Conservation (phyloP, 345 rosid genomes). For the Pistacia vera region DNA sequence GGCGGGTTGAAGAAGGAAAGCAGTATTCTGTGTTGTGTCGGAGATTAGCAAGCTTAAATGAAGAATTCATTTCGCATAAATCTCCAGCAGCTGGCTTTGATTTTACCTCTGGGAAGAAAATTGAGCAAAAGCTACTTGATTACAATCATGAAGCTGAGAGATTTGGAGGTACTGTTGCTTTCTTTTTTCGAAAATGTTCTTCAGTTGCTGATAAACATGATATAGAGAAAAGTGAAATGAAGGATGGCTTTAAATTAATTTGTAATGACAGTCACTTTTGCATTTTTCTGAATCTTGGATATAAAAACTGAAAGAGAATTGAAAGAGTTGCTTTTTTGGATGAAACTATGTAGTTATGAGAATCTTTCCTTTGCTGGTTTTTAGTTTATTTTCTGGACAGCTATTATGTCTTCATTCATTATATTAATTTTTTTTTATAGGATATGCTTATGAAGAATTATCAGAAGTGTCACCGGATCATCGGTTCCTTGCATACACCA, state of each 20-base stretch:
- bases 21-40: constrained; percentile 83
- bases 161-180: constrained; percentile 77
- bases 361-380: neutral
- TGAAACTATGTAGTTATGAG: neutral
- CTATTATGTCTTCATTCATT: neutral
- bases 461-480: constrained; percentile 94
- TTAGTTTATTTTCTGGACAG: neutral
- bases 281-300: neutral
- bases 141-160: constrained; percentile 94
- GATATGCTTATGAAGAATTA: constrained; percentile 93
- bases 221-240: neutral
- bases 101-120: constrained; percentile 79
- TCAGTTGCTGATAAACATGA: neutral
- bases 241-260: neutral
- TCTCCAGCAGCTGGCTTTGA: constrained; percentile 85
- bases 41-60: constrained; percentile 73
- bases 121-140: constrained; percentile 95
- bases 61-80: constrained; percentile 77
- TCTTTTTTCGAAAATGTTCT: constrained; percentile 4
- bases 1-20: constrained; percentile 92
- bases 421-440: constrained; percentile 34
- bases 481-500: constrained; percentile 89
- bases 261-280: neutral
- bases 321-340: too few species aligned
- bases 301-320: too few species aligned